A percentile compares a stretch with the other conserved stretches of the same genome.
Evolutionary conservation across 2,329 filamentous ascomycete genomes (phyloP).

Genomic region (Aureobasidium sp.): DNA sequence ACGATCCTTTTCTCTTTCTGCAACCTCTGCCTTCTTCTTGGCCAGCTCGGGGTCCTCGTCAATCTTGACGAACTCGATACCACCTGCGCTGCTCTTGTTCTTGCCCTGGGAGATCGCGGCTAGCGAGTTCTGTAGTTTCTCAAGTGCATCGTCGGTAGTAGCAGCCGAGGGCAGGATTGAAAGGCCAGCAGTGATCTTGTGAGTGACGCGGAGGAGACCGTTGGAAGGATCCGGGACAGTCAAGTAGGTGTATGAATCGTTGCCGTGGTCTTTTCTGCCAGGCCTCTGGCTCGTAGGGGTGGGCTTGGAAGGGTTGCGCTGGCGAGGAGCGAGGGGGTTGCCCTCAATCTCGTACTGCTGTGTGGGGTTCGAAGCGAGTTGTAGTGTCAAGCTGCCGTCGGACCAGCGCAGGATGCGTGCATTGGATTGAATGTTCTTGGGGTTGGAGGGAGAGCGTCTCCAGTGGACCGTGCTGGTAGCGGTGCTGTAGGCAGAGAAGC

Average conservation of each 20-base stretch:
- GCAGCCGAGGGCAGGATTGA: slow-evolving; percentile 58
- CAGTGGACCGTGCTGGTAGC: slow-evolving; percentile 62
- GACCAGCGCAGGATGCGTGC: slow-evolving; percentile 68
- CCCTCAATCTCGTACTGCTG: slow-evolving; percentile 67
- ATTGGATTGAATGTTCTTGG: slow-evolving; percentile 62
- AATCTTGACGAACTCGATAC: slow-evolving; percentile 58
- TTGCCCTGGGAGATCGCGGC: slow-evolving; percentile 52
- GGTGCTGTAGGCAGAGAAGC: slow-evolving; percentile 52
- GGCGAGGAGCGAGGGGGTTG: slow-evolving; percentile 57
- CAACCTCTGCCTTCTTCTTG: slow-evolving; percentile 62
- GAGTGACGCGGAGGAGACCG: slow-evolving; percentile 61
- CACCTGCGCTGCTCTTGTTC: slow-evolving; percentile 42
- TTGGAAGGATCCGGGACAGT: slow-evolving; percentile 61
- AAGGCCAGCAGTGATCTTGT: slow-evolving; percentile 66
- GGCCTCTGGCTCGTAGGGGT: slow-evolving; percentile 34
- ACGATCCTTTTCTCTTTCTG: slow-evolving; percentile 64
- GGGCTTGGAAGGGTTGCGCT: slow-evolving; percentile 40
- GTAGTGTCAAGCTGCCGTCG: slow-evolving; percentile 66
- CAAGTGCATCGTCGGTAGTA: slow-evolving; percentile 61
- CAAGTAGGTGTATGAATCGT: slow-evolving; percentile 69
- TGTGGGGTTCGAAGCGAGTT: slow-evolving; percentile 57
- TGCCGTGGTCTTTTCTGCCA: slow-evolving; percentile 50
- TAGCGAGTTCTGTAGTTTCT: slow-evolving; percentile 58
- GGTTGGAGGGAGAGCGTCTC: slow-evolving; percentile 56
- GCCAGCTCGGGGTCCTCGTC: slow-evolving; percentile 67